These are phyloP conservation scores for Seminavis robusta DNA, from an alignment of 108 stramenopile species.

Conservation along the genomic window DNA sequence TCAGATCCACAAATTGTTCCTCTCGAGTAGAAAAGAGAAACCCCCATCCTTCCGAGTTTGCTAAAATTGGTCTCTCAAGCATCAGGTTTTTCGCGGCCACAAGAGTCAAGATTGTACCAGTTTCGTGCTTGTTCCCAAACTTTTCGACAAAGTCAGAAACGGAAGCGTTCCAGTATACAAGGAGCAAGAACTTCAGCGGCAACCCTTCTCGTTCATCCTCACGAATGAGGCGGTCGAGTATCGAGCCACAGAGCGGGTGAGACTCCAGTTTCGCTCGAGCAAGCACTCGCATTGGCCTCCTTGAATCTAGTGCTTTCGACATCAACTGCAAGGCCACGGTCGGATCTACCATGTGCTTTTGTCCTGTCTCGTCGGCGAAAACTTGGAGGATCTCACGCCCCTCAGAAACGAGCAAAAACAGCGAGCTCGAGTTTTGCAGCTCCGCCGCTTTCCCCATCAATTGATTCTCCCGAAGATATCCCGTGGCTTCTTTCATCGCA, in stretches of 20 bases:
- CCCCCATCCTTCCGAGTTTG: too few species aligned
- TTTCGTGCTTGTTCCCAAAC: background rate
- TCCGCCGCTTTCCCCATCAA: too few species aligned
- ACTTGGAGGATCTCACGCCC: too few species aligned
- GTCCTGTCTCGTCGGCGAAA: too few species aligned
- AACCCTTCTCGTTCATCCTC: slow-evolving; percentile 15
- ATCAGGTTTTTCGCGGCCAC: background rate
- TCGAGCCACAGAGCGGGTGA: slow-evolving; percentile 1
- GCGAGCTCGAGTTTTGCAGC: too few species aligned
- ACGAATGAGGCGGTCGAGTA: slow-evolving; percentile 11
- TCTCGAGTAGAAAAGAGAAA: too few species aligned
- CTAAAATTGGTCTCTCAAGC: slow-evolving; percentile 4
- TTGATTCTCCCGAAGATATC: slow-evolving; percentile 7
- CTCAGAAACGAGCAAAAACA: too few species aligned
- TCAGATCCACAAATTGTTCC: too few species aligned
- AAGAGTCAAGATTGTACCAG: background rate
- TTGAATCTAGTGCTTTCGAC: too few species aligned
- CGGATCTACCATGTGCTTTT: too few species aligned
- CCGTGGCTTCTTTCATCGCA: slow-evolving; percentile 20
- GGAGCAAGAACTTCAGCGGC: slow-evolving; percentile 22
- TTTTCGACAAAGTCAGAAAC: slow-evolving; percentile 18
- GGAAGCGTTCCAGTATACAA: slow-evolving; percentile 24
- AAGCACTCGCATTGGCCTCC: slow-evolving; percentile 6
- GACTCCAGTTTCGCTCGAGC: slow-evolving; percentile 16
- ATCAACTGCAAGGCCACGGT: too few species aligned